Percentiles rank a stretch among this genome's conserved stretches.
These are phyloP conservation scores for Trametes maxima DNA, from an alignment of 768 basidiomycete genomes.

Conservation along the genomic window DNA sequence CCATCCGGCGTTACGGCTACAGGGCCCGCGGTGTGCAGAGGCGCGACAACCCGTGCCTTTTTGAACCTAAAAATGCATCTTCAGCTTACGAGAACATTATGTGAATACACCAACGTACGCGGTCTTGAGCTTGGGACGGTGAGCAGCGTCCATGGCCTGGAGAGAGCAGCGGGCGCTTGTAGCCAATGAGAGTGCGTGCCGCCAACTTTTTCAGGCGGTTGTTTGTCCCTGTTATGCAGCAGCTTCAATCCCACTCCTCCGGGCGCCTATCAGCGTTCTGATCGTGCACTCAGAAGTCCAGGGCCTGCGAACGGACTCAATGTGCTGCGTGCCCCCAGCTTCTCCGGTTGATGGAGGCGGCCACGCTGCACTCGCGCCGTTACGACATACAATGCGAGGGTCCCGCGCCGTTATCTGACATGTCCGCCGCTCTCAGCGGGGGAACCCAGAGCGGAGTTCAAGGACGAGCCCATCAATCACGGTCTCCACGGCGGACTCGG, in stretches of 20 bases:
- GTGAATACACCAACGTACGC: constrained; percentile 46
- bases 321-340: constrained; percentile 5
- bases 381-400: constrained; percentile 5
- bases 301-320: constrained; percentile 13
- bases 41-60: constrained; percentile 69
- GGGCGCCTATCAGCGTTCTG: constrained; percentile 23
- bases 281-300: constrained; percentile 3
- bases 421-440: constrained; percentile 15
- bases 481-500: not conserved
- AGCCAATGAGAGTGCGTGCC: constrained; percentile 4
- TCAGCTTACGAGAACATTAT: not conserved
- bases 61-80: constrained; percentile 60
- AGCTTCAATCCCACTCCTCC: constrained; percentile 22
- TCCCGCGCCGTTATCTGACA: constrained; percentile 8
- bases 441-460: not conserved
- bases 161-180: constrained; percentile 14
- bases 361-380: constrained; percentile 3
- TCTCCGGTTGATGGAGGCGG: constrained; percentile 17
- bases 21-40: constrained; percentile 88
- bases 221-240: constrained; percentile 27
- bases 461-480: not conserved
- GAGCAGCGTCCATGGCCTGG: constrained; percentile 27
- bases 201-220: constrained; percentile 23
- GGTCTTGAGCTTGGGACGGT: constrained; percentile 53
- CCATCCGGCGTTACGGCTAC: constrained; percentile 82